phyloP scores from a whole-genome alignment of 805 yeast species.

The Ogataea nitratoaversa region DNA sequence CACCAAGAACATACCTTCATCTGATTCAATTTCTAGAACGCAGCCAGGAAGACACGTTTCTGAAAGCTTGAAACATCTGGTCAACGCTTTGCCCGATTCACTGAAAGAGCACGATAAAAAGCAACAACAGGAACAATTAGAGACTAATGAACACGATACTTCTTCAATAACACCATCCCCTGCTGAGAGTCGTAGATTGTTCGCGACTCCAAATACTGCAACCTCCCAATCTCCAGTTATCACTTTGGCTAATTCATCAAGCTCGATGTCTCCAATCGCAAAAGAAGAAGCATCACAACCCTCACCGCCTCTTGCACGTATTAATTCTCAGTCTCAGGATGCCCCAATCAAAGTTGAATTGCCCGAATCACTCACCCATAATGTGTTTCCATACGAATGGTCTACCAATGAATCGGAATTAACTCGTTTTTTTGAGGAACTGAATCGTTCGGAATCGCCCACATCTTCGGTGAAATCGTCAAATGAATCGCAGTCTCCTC shows the following conservation, averaged over 20 bases:
- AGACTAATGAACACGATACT: background rate
- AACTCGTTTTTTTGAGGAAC: conserved; percentile 45
- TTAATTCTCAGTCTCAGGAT: background rate
- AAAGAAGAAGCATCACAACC: background rate
- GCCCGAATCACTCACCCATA: conserved; percentile 1
- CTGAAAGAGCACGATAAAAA: conserved; percentile 11
- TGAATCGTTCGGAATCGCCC: conserved; percentile 33
- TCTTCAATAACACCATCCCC: background rate
- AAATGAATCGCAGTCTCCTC: conserved; percentile 16
- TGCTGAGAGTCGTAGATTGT: background rate
- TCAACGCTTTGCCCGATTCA: conserved; percentile 31
- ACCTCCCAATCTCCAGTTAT: background rate
- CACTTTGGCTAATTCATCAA: background rate
- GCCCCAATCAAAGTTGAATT: background rate
- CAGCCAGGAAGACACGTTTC: conserved; percentile 36
- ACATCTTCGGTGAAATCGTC: conserved; percentile 21
- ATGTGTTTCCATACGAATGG: conserved; percentile 31
- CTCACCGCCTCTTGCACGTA: no score
- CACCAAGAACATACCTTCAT: conserved; percentile 24
- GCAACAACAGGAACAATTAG: background rate
- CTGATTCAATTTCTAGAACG: conserved; percentile 24
- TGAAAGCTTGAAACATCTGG: conserved; percentile 36
- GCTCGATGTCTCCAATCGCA: background rate
- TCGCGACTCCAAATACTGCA: background rate
- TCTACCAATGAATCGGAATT: conserved; percentile 34